Conservation (phyloP, 768 basidiomycete species). For the Tulasnella sp. region DNA sequence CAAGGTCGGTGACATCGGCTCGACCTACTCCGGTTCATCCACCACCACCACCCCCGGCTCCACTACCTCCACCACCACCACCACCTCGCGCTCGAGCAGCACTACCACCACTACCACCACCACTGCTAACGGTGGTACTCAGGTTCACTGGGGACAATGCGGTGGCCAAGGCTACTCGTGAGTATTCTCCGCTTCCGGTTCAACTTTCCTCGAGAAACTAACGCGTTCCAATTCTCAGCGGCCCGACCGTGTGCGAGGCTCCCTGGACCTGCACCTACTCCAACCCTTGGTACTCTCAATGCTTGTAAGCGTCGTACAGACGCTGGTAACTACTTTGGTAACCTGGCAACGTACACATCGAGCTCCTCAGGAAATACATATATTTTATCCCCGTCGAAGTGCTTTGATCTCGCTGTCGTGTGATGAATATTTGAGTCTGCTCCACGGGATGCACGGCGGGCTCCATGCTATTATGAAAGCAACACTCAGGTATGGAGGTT, state of each 20-base stretch:
- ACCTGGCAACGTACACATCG: too few relatives aligned
- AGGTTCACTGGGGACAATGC: slow-evolving; percentile 21
- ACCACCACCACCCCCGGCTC: neutral
- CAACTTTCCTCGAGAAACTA: neutral
- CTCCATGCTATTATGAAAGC: too few relatives aligned
- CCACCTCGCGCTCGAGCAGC: neutral
- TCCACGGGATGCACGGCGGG: too few relatives aligned
- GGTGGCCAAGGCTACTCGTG: slow-evolving; percentile 26
- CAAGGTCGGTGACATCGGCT: slow-evolving; percentile 38
- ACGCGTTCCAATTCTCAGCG: neutral
- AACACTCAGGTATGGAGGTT: too few relatives aligned
- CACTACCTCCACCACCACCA: neutral
- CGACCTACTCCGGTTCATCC: neutral
- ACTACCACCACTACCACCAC: slow-evolving; percentile 18
- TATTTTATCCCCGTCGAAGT: too few relatives aligned
- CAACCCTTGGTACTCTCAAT: slow-evolving; percentile 11
- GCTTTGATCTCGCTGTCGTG: too few relatives aligned
- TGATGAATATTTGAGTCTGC: too few relatives aligned
- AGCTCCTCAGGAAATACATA: too few relatives aligned
- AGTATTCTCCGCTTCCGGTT: neutral
- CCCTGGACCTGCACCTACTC: neutral
- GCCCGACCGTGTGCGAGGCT: slow-evolving; percentile 3
- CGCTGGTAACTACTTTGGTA: too few relatives aligned
- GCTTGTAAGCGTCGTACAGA: neutral
- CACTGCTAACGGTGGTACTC: slow-evolving; percentile 14